A percentile compares a stretch with the other conserved stretches of the same genome.
Conservation (phyloP, 2,329 filamentous ascomycete species). For the Colletotrichum cuscutae region DNA sequence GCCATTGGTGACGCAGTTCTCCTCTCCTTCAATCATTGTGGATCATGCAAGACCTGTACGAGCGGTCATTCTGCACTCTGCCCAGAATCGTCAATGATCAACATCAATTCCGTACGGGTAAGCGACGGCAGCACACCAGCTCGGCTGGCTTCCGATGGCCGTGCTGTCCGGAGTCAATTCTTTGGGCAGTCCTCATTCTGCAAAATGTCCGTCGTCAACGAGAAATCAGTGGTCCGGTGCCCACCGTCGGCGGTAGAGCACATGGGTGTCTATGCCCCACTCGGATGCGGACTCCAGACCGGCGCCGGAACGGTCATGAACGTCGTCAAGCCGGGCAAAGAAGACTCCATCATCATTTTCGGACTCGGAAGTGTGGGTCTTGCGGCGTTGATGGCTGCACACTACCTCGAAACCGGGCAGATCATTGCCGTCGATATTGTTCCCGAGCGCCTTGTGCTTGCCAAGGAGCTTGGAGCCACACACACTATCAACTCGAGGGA, state of each 20-base stretch:
- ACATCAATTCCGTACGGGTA: slow-evolving; percentile 83
- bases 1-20: slow-evolving; percentile 91
- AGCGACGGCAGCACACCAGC: slow-evolving; percentile 81
- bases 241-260: slow-evolving; percentile 95
- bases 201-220: slow-evolving; percentile 97
- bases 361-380: slow-evolving; percentile 96
- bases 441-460: slow-evolving; percentile 88
- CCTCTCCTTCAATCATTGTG: slow-evolving; percentile 92
- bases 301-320: slow-evolving; percentile 96
- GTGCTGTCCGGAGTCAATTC: slow-evolving; percentile 90
- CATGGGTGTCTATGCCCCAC: slow-evolving; percentile 67
- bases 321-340: slow-evolving; percentile 90
- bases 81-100: slow-evolving; percentile 13
- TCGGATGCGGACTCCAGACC: slow-evolving; percentile 98
- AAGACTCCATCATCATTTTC: slow-evolving; percentile 90
- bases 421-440: slow-evolving; percentile 84
- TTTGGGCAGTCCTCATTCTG: slow-evolving; percentile 99
- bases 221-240: slow-evolving; percentile 92
- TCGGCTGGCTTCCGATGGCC: slow-evolving; percentile 92
- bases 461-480: slow-evolving; percentile 93
- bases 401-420: slow-evolving; percentile 80
- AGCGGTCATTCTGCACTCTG: slow-evolving; percentile 99
- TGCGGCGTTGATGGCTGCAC: slow-evolving; percentile 90
- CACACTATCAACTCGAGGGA: slow-evolving; percentile 95
- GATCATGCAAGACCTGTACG: slow-evolving; percentile 99